These are phyloP conservation scores for Heliosperma pusillum DNA, from an alignment of 148 eudicot genomes.

Conservation along the genomic window DNA sequence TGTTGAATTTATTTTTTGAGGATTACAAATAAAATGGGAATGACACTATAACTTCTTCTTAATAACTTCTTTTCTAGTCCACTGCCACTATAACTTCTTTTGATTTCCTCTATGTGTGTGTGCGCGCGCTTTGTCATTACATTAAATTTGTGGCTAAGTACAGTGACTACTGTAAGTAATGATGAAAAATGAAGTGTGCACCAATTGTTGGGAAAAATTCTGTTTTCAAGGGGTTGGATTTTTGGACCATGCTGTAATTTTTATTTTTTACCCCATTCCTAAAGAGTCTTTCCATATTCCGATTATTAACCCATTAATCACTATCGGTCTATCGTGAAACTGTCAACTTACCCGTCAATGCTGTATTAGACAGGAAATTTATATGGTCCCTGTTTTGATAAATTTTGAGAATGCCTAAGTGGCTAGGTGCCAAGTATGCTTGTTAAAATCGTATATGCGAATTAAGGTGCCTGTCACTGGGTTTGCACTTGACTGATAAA, in stretches of 20 bases:
- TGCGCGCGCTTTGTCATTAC: too few species aligned
- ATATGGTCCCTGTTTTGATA: too few species aligned
- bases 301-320: too few species aligned
- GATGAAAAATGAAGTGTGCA: background rate
- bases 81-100: background rate
- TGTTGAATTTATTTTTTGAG: too few species aligned
- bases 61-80: background rate
- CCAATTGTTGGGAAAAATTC: background rate
- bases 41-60: too few species aligned
- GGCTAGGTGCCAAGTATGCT: too few species aligned
- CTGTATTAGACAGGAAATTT: too few species aligned
- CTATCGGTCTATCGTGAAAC: too few species aligned
- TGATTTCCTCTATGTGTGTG: background rate
- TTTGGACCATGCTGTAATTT: background rate
- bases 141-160: background rate
- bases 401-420: too few species aligned
- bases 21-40: too few species aligned
- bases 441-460: constrained; percentile 16
- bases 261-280: too few species aligned
- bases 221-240: constrained; percentile 52
- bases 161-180: background rate
- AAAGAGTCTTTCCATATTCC: constrained; percentile 35
- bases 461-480: constrained; percentile 15
- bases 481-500: background rate
- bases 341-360: too few species aligned